phyloP scores from a whole-genome alignment of 73 alveolate genomes.

The Urostyla sp. region DNA sequence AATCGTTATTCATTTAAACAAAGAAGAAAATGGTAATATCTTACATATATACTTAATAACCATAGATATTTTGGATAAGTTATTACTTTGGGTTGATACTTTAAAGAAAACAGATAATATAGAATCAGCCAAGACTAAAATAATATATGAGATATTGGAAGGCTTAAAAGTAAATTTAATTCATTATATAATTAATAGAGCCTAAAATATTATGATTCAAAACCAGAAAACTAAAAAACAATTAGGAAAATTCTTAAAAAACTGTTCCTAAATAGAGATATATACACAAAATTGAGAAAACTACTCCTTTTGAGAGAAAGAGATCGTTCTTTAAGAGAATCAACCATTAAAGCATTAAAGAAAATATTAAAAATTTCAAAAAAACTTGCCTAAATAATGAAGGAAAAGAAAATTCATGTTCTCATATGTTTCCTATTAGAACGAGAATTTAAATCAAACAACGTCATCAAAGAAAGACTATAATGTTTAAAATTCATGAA shows the following conservation, averaged over 20 bases:
- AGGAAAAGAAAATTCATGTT: conserved; percentile 54
- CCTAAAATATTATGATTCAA: conserved; percentile 27
- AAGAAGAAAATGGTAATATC: conserved; percentile 47
- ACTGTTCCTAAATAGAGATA: conserved; percentile 26
- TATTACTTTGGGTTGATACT: conserved; percentile 10
- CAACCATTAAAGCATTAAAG: conserved; percentile 39
- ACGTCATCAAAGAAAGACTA: conserved; percentile 53
- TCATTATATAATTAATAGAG: neutral
- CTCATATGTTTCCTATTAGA: conserved; percentile 49
- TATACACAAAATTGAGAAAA: conserved; percentile 39
- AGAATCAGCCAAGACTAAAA: conserved; percentile 39
- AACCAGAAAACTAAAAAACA: conserved; percentile 23
- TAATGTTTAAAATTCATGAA: conserved; percentile 56
- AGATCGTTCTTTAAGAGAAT: conserved; percentile 39
- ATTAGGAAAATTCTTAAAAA: conserved; percentile 38
- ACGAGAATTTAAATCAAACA: conserved; percentile 62
- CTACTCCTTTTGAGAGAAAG: conserved; percentile 30
- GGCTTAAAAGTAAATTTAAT: conserved; percentile 15
- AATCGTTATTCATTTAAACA: conserved; percentile 15
- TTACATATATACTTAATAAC: neutral
- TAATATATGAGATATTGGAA: conserved; percentile 31
- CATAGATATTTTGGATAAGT: conserved; percentile 21
- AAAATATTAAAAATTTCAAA: conserved; percentile 42
- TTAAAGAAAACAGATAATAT: conserved; percentile 16
- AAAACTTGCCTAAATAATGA: conserved; percentile 44